Percentiles rank a stretch among this genome's conserved stretches.
These are phyloP conservation scores for Solidago caesia DNA, from an alignment of 129 eudicot genomes.

Conservation along the genomic window DNA sequence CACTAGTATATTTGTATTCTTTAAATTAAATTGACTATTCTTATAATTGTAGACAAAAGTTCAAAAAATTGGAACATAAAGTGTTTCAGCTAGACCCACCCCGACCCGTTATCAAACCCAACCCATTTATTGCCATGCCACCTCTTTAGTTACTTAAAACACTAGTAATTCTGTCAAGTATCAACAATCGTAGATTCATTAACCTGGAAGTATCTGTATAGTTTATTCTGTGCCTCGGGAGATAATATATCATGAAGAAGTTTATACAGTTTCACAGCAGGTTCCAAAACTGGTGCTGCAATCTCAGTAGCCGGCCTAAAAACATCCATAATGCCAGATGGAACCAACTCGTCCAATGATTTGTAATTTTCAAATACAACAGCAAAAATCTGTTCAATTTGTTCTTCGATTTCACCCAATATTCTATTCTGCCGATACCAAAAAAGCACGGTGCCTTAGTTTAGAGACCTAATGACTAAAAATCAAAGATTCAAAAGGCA, in stretches of 20 bases:
- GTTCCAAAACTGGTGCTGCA: slow-evolving; percentile 72
- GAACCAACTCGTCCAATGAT: slow-evolving; percentile 61
- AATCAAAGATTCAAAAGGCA: slow-evolving; percentile 9
- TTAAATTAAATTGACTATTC: too few species aligned
- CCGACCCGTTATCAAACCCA: neutral
- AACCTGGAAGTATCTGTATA: slow-evolving; percentile 81
- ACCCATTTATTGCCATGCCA: slow-evolving; percentile 7
- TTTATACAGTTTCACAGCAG: slow-evolving; percentile 69
- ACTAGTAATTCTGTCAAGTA: neutral
- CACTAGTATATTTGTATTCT: too few species aligned
- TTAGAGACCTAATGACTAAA: neutral
- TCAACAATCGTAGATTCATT: slow-evolving; percentile 9
- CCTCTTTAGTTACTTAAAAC: neutral
- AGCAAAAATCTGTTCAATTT: slow-evolving; percentile 62
- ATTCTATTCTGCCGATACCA: slow-evolving; percentile 61
- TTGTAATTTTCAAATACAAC: slow-evolving; percentile 74
- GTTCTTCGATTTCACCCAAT: slow-evolving; percentile 73
- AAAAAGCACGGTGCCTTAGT: slow-evolving; percentile 14
- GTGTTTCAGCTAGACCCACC: neutral
- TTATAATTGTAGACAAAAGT: neutral
- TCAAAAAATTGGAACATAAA: neutral
- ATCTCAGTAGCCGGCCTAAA: slow-evolving; percentile 63
- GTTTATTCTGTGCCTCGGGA: slow-evolving; percentile 72
- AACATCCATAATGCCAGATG: slow-evolving; percentile 74
- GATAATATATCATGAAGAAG: slow-evolving; percentile 83